A percentile compares a stretch with the other conserved stretches of the same genome.
Conservation (phyloP, 2,329 filamentous ascomycete species). For the Fusarium algeriense region DNA sequence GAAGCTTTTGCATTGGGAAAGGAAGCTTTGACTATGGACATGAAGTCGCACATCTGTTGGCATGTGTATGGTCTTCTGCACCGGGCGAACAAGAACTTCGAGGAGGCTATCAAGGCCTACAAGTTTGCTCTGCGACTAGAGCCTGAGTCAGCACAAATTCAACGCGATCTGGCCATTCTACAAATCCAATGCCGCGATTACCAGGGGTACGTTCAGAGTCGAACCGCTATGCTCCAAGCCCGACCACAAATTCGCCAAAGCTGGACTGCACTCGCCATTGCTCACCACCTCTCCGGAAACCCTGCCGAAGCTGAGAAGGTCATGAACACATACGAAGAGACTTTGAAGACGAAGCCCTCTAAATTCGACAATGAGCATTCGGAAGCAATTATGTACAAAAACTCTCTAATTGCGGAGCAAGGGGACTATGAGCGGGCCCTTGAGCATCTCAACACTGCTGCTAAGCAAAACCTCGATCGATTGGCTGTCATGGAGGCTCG, state of each 20-base stretch:
- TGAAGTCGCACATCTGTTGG: conserved; percentile 99
- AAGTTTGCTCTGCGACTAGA: conserved; percentile 94
- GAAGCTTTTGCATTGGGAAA: conserved; percentile 96
- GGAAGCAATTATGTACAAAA: conserved; percentile 95
- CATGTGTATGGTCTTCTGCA: conserved; percentile 98
- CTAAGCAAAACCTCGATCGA: conserved; percentile 84
- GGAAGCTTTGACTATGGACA: conserved; percentile 91
- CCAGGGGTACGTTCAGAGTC: conserved; percentile 90
- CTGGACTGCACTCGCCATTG: conserved; percentile 97
- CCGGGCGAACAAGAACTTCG: conserved; percentile 95
- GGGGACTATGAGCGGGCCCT: conserved; percentile 86
- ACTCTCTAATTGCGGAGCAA: conserved; percentile 89
- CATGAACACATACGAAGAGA: conserved; percentile 91
- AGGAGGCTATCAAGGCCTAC: conserved; percentile 99
- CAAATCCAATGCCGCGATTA: conserved; percentile 98
- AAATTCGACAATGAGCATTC: conserved; percentile 90
- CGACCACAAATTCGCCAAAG: conserved; percentile 87
- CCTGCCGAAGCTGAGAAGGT: conserved; percentile 89
- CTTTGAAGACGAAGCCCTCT: conserved; percentile 82
- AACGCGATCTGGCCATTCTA: conserved; percentile 90
- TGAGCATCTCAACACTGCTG: conserved; percentile 83
- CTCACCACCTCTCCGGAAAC: conserved; percentile 90
- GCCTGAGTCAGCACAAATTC: conserved; percentile 93
- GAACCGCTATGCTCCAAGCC: conserved; percentile 87
- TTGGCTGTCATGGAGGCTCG: conserved; percentile 86